Evolutionary conservation across 169 alveolate species (phyloP).

Genomic region (Plasmodium falciparum): DNA sequence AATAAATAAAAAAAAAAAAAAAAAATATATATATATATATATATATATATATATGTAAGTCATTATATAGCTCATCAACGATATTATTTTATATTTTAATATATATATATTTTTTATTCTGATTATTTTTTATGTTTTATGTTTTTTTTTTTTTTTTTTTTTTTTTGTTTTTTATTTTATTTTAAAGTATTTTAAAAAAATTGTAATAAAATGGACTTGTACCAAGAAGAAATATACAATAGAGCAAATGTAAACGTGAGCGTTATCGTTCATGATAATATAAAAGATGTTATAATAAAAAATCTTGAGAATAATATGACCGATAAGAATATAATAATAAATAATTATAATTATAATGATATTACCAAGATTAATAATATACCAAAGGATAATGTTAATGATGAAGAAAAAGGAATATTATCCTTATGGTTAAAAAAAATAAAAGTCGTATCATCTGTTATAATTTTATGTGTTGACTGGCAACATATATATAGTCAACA

Average conservation of each 20-base stretch:
- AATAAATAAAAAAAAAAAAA: too few species aligned
- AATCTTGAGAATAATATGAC: slow-evolving; percentile 49
- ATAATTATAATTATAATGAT: slow-evolving; percentile 57
- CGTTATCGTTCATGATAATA: slow-evolving; percentile 49
- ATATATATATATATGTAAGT: too few species aligned
- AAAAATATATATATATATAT: too few species aligned
- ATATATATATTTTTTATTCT: background rate
- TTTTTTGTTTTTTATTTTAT: background rate
- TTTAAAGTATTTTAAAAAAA: too few species aligned
- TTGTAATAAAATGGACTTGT: slow-evolving; percentile 26
- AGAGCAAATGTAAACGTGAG: slow-evolving; percentile 55
- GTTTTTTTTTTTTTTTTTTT: background rate
- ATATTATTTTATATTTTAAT: too few species aligned
- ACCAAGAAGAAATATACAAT: slow-evolving; percentile 55
- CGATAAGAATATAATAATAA: slow-evolving; percentile 45
- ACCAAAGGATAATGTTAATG: background rate
- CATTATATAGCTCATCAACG: too few species aligned
- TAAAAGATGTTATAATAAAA: slow-evolving; percentile 58
- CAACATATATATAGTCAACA: slow-evolving; percentile 44
- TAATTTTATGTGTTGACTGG: slow-evolving; percentile 72
- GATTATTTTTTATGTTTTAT: background rate
- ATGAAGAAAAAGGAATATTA: slow-evolving; percentile 1
- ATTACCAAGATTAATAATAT: slow-evolving; percentile 37
- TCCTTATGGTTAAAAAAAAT: slow-evolving; percentile 45
- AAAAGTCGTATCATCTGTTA: slow-evolving; percentile 50